Base-by-base conservation (phyloP, 2,329 filamentous ascomycete genomes). In the Emmonsiellopsis sp. region DNA sequence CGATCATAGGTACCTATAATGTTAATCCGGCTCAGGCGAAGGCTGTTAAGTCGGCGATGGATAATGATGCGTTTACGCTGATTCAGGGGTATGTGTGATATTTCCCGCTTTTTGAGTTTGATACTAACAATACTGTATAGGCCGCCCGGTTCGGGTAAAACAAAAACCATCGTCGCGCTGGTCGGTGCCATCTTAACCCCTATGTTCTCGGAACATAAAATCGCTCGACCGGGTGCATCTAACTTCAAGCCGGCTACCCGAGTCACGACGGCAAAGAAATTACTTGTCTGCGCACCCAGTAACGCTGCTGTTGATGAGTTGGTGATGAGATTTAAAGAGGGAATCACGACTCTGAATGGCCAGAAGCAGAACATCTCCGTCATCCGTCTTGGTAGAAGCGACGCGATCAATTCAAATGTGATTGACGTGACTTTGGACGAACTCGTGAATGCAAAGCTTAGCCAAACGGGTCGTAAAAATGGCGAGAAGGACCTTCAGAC, bases 251-350 rank as follows among this genome's bases (percentile, higher is more conserved):
- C 62, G 50, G 64, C 58, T 55, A 62, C 60, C 57, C 68, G 65
- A 61, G 67, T 64, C 56, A 68, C 63, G 43, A 64, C 66, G 1
- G 67, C 81, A 2, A 96, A 95, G 72, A 98, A 97, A 69, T 77
- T 98, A 31, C 79, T 98, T 31, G 88, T 98, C 27, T 98, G 93
- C 65, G 93, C 93, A n/a, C 93, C 93, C 11, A 97, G 91, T 77
- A 98, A 98, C 69, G 93, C 93, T 6, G 93, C 93, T 34, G 93
- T 98, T 5, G 93, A 98, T 67, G 93, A 98, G 68, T 69, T 98
- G 57, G 93, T 98, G 14, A 84, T 96, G 68, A 86, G 93, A 73
- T 80, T 98, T 63, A 97, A 95, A 71, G 76, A 82, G 51, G 93
- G 93, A 4, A 80, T 98, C 51, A 92, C 85, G 64, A 91, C 88